Evolutionary conservation across 2,329 filamentous ascomycete species (phyloP).

Genomic region (Decorospora gaudefroyi): DNA sequence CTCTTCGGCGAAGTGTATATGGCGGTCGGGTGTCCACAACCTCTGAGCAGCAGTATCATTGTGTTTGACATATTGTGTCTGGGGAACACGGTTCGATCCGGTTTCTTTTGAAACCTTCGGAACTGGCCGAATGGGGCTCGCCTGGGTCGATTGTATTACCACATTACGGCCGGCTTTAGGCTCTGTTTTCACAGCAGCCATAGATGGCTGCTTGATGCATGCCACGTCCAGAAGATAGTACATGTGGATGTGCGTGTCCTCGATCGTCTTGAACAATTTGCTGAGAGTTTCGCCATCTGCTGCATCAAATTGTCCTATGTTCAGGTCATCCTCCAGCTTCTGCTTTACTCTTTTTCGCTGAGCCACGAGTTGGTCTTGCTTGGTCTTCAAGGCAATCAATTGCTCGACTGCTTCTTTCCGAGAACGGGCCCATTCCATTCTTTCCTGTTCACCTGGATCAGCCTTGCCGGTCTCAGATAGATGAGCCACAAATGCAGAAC

Average conservation of each 20-base stretch:
- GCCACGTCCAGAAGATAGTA: constrained; percentile 34
- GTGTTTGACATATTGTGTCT: constrained; percentile 44
- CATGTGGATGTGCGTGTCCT: constrained; percentile 37
- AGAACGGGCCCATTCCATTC: constrained; percentile 30
- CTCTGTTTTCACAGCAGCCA: constrained; percentile 15
- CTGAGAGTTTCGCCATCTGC: constrained; percentile 35
- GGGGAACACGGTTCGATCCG: constrained; percentile 29
- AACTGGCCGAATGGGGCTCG: constrained; percentile 25
- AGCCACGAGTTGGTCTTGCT: constrained; percentile 23
- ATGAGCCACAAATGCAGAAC: constrained; percentile 33
- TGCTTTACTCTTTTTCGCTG: constrained; percentile 31
- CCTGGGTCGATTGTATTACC: constrained; percentile 42
- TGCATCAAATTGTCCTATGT: constrained; percentile 33
- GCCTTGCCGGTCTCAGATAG: constrained; percentile 30
- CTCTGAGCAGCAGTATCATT: constrained; percentile 37
- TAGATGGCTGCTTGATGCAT: constrained; percentile 29
- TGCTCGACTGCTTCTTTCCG: constrained; percentile 42
- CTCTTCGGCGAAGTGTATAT: constrained; percentile 35
- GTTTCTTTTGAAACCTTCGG: constrained; percentile 10
- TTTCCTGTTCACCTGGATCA: constrained; percentile 26
- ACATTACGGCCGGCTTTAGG: constrained; percentile 19
- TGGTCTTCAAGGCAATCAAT: constrained; percentile 26
- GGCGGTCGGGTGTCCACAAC: constrained; percentile 33
- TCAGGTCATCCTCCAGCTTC: constrained; percentile 39
- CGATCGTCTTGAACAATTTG: constrained; percentile 31